Base-by-base conservation (phyloP, 768 basidiomycete species). In the Mycena capillaripes region DNA sequence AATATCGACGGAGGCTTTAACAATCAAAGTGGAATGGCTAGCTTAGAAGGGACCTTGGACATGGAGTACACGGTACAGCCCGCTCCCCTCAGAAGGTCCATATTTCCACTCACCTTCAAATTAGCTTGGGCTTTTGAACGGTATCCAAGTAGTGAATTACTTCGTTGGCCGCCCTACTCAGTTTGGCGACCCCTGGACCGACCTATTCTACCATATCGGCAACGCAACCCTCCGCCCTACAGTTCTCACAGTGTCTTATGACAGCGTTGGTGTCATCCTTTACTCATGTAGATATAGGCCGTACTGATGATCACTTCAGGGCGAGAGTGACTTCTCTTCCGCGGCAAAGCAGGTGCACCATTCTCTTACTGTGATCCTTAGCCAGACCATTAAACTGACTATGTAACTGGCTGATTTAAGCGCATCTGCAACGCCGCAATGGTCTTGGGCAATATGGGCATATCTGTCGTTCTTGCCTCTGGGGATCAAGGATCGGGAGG, bases 201-300 rank as follows among this genome's bases (percentile, higher is more conserved):
- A 57, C 56, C 56, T 57, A 57, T 57, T 57, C 23, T 57, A 57
- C 56, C 56, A 57, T 19, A 38, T 57, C 56, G 56, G 56, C 32
- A 57, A 57, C 56, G 56, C 56, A 23, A 57, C 56, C 56, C 56
- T 57, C 32, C 56, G 56, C 25, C 56, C 56, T 32, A 57, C 56
- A 57, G 56, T 57, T 57, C 56, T 57, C 56, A 57, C 56, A 57
- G 56, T 57, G 19, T 57, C 56, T 57, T 57, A 57, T 57, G 56
- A 57, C 56, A 36, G 34, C 34, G 34, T 16, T 19, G 30, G 32
- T 57, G 56, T 25, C 19, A n/a, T 57, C 56, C n/a, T n/a, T 57
- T 57, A 57, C 56, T 57, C 56, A 34, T n/a, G n/a, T n/a, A n/a
- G n/a, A 57, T 57, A 16, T 57, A 57, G 56, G 56, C 56, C 56